Percentiles rank a stretch among this genome's conserved stretches.
Conservation (phyloP, 208 protist species). For the Acanthamoeba royreba region DNA sequence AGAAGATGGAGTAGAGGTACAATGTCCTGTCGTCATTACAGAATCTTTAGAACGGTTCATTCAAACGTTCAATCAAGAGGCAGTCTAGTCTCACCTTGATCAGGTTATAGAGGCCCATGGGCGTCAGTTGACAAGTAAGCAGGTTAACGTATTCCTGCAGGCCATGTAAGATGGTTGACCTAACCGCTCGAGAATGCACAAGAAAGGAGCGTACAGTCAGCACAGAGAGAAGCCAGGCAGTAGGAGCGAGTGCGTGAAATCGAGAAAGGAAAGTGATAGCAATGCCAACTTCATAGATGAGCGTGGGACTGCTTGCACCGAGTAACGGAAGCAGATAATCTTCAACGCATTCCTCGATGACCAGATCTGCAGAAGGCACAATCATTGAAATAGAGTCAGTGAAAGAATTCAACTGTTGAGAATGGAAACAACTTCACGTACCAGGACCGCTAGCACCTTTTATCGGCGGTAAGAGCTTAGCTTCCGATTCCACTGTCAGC, state of each 20-base stretch:
- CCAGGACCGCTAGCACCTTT: not conserved
- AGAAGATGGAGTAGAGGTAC: not conserved
- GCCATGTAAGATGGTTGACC: no score
- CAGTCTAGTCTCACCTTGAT: no score
- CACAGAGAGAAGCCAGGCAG: not conserved
- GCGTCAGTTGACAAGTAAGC: not conserved
- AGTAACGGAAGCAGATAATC: not conserved
- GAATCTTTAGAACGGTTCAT: no score
- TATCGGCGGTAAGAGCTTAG: not conserved
- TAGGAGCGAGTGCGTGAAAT: not conserved
- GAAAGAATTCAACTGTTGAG: no score
- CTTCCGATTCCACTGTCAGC: not conserved
- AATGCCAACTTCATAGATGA: constrained; percentile 21
- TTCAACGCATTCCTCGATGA: constrained; percentile 25
- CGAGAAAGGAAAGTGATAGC: not conserved
- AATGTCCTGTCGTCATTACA: no score
- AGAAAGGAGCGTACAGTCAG: not conserved
- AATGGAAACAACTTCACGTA: not conserved
- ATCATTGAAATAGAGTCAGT: no score
- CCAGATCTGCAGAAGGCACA: not conserved
- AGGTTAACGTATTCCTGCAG: not conserved
- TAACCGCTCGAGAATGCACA: no score
- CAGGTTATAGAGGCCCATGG: not conserved
- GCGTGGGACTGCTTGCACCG: not conserved
- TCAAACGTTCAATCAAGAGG: no score